These are phyloP conservation scores for Phytophthora sp. DNA, from an alignment of 352 stramenopile species.

Conservation along the genomic window DNA sequence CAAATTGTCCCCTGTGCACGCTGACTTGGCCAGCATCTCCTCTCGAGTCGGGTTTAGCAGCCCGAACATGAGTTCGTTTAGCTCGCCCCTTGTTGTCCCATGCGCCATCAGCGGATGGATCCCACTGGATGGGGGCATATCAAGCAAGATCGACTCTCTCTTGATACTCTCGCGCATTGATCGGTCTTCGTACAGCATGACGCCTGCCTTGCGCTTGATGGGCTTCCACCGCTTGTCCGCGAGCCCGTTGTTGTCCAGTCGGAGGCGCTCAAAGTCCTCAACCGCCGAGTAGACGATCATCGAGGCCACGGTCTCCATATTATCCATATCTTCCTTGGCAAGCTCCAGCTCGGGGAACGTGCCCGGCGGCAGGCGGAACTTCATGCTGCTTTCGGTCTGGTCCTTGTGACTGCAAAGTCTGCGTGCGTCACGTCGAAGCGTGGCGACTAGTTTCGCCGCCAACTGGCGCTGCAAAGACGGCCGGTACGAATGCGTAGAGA, in stretches of 20 bases:
- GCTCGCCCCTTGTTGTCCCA: slow-evolving; percentile 46
- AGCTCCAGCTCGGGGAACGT: slow-evolving; percentile 52
- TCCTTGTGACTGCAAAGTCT: neutral
- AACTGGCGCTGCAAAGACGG: slow-evolving; percentile 16
- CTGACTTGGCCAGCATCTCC: slow-evolving; percentile 41
- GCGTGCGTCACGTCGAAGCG: slow-evolving; percentile 2
- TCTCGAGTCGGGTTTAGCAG: slow-evolving; percentile 38
- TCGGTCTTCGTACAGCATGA: slow-evolving; percentile 43
- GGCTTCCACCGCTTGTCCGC: slow-evolving; percentile 40
- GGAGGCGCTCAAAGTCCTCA: slow-evolving; percentile 34
- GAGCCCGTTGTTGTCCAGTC: slow-evolving; percentile 22
- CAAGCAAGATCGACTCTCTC: slow-evolving; percentile 7
- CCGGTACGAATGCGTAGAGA: neutral
- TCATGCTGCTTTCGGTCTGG: slow-evolving; percentile 28
- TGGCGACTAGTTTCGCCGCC: neutral
- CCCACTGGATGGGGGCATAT: slow-evolving; percentile 8
- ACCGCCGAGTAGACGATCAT: slow-evolving; percentile 43
- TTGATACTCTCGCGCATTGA: slow-evolving; percentile 26
- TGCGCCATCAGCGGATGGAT: slow-evolving; percentile 40
- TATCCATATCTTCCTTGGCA: slow-evolving; percentile 43
- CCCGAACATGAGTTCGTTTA: slow-evolving; percentile 49
- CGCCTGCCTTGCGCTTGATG: slow-evolving; percentile 42
- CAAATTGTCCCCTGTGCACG: slow-evolving; percentile 42
- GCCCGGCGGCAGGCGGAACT: slow-evolving; percentile 39
- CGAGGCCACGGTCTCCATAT: slow-evolving; percentile 43